phyloP scores from a whole-genome alignment of 176 grass and related monocot species.

The Oryza officinalis region DNA sequence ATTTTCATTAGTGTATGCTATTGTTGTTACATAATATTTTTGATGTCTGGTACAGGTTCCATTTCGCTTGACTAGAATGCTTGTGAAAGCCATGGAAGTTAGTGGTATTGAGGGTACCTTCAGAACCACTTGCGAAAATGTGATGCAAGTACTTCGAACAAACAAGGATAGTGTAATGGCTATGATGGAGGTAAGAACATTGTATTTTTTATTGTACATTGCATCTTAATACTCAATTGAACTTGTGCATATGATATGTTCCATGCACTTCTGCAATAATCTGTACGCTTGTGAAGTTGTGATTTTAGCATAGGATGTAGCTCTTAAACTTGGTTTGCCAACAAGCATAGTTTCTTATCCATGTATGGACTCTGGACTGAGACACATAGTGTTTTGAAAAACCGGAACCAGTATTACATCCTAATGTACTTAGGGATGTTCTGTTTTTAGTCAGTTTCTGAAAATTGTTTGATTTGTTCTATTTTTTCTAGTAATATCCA shows the following conservation, averaged over 20 bases:
- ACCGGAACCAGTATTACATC: not conserved
- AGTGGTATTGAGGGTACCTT: constrained; percentile 98
- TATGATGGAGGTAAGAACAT: constrained; percentile 93
- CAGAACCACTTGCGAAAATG: constrained; percentile 97
- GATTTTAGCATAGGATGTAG: not conserved
- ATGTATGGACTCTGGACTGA: not conserved
- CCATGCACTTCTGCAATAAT: not conserved
- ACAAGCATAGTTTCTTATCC: not conserved
- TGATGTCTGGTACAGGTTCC: constrained; percentile 66
- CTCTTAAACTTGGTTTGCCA: not conserved
- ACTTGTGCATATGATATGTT: not conserved
- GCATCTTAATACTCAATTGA: not conserved
- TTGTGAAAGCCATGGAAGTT: constrained; percentile 99
- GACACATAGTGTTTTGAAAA: not conserved
- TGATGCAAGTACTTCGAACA: constrained; percentile 98
- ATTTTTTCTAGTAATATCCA: not conserved
- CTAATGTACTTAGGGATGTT: not conserved
- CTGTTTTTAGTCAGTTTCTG: not conserved
- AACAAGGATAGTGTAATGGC: constrained; percentile 99
- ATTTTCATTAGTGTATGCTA: not conserved
- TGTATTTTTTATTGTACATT: not conserved
- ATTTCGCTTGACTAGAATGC: constrained; percentile 97
- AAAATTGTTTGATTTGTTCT: not conserved
- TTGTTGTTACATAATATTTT: constrained; percentile 1
- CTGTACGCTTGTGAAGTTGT: not conserved